Evolutionary conservation across 768 basidiomycete species (phyloP).

Genomic region (Naganishia randhawae): DNA sequence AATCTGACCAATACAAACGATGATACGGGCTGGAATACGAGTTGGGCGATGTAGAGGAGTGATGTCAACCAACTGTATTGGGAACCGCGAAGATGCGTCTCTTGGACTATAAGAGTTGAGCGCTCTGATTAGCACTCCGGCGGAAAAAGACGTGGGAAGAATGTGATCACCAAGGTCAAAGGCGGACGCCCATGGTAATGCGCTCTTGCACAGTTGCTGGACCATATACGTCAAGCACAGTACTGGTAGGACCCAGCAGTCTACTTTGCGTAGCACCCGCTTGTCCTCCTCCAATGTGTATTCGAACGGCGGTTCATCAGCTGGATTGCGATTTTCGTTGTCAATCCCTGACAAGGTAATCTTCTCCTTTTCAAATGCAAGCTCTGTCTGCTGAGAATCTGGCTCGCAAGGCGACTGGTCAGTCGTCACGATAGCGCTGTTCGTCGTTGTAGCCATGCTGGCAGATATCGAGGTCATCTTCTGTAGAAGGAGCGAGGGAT

Average conservation of each 20-base stretch:
- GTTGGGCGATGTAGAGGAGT: constrained; percentile 55
- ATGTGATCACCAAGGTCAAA: constrained; percentile 31
- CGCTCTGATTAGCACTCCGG: too few species aligned
- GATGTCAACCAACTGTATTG: constrained; percentile 56
- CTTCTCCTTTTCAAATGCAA: too few species aligned
- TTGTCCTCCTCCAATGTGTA: constrained; percentile 36
- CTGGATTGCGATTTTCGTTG: too few species aligned
- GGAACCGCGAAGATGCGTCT: constrained; percentile 49
- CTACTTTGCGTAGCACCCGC: constrained; percentile 36
- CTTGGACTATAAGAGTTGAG: constrained; percentile 27
- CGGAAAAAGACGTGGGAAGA: neutral
- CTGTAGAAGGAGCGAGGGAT: too few species aligned
- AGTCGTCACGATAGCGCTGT: too few species aligned
- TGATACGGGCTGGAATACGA: constrained; percentile 55
- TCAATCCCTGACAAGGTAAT: too few species aligned
- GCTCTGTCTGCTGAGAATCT: too few species aligned
- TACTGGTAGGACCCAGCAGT: constrained; percentile 4
- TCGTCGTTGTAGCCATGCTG: too few species aligned
- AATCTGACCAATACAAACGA: constrained; percentile 54
- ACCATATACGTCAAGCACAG: neutral
- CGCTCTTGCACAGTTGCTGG: constrained; percentile 49
- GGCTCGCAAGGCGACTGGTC: too few species aligned
- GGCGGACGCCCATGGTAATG: constrained; percentile 56
- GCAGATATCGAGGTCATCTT: too few species aligned
- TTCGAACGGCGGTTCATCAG: too few species aligned